Base-by-base conservation (phyloP, 352 stramenopile species). In the Aphanomyces euteiches region DNA sequence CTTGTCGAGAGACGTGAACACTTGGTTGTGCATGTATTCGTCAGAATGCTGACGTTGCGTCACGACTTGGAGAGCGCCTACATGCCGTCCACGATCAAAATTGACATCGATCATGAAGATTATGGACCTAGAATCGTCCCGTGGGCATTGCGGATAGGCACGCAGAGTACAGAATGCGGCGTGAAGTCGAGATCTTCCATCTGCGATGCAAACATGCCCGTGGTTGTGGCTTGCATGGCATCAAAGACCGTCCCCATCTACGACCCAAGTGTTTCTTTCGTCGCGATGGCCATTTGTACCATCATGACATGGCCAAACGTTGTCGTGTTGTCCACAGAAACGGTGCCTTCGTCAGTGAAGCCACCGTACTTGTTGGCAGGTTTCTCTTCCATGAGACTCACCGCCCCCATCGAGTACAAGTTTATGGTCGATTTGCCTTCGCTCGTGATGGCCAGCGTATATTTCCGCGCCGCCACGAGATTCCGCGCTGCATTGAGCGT, bases 251-350 rank as follows among this genome's bases (percentile, higher is more conserved):
- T 90, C 38, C 81, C 83, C 34, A 81, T 88, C 82, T 89, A n/a
- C 39, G 10, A 50, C 43, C 15, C 43, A 82, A 19, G 87, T 78
- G 36, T 80, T 78, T 47, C 88, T 87, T 43, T 78, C 10, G 21
- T 48, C 7, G 66, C 28, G 41, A 65, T 65, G 19, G 60, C 13
- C 74, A 73, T 64, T 83, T 81, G 17, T 75, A 89, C 82, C 77
- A 90, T 47, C 2, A 89, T 76, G 34, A 90, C 83, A n/a, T 82
- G 83, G 4, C 83, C 83, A 59, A 88, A 90, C 8, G 81, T 90
- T 0, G 79, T 89, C 50, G 82, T 79, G 17, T 79, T 84, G 59
- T 88, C 83, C 5, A 89, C 76, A 3, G 82, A 65, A 8, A 84
- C 66, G 17, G 67, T 77, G 40, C 79, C 81, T 75, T 89, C 83